Evolutionary conservation across 768 basidiomycete genomes (phyloP), one percentile per base, ranked within the genome.

Genomic region (Tephrocybe rancida): DNA sequence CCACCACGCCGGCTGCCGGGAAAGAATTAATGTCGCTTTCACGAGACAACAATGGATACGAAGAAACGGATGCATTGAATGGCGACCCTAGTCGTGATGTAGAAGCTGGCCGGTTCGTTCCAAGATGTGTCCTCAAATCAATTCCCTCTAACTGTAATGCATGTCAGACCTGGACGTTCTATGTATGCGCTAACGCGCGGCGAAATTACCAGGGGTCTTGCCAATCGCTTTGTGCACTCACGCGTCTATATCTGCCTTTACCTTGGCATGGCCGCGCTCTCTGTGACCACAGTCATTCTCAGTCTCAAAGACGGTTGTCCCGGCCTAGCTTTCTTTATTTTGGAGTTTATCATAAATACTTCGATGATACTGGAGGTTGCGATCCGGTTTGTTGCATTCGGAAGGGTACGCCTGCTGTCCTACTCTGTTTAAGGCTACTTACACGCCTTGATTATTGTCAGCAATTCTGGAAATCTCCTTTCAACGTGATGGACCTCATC

Each of bases 391-490:
- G 77, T 98, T 53, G 97, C 97, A 1, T 90, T 97, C 64, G 96
- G 96, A 56, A 82, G 84, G 70, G 96, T 98, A 63, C 64, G 92
- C 76, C 14, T 35, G n/a, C 42, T 25, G 26, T 24, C 37, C 21
- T 18, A 29, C 32, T n/a, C 39, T 10, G 29, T 39, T 26, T 19
- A 22, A 24, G 25, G 41, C 18, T 14, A 32, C 52, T 52, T 38
- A 59, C 44, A 18, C 27, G 30, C 42, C 24, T 10, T 19, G 19
- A n/a, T 43, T 48, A 38, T 35, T 52, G 48, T 35, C 66, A 95
- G 94, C 90, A 94, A 92, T 97, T 97, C 76, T 95, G 92, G 92
- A 90, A 84, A 67, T 91, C 92, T n/a, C 86, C 87, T 10, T 94
- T 92, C 73, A 98, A 98, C 67, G 74, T 92, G 27, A 78, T 95